phyloP scores from a whole-genome alignment of 495 filamentous ascomycete species.

The Lindgomyces ingoldianus region DNA sequence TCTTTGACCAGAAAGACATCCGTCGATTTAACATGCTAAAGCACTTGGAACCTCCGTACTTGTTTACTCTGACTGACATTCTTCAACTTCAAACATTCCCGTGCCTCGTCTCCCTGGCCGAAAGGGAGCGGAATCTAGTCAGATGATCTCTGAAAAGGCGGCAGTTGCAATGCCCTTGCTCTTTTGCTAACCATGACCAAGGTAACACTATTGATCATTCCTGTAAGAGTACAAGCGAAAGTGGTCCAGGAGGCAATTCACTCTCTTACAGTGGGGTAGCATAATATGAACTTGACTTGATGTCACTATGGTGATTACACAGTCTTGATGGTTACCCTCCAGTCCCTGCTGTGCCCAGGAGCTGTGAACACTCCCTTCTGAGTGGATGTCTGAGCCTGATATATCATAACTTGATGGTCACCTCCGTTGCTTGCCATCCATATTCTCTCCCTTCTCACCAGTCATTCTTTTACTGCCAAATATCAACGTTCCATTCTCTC shows the following conservation, averaged over 20 bases:
- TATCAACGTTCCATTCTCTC: constrained; percentile 48
- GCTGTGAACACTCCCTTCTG: constrained; percentile 23
- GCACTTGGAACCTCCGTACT: constrained; percentile 27
- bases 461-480: constrained; percentile 57
- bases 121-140: constrained; percentile 25
- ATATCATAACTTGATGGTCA: constrained; percentile 39
- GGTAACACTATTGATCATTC: constrained; percentile 31
- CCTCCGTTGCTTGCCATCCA: constrained; percentile 54
- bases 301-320: constrained; percentile 26
- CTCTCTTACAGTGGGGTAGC: constrained; percentile 28
- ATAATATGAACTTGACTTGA: constrained; percentile 28
- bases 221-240: constrained; percentile 27
- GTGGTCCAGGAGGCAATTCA: constrained; percentile 13
- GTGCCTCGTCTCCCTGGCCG: constrained; percentile 29
- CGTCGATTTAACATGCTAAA: constrained; percentile 25
- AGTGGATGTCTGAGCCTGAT: constrained; percentile 27
- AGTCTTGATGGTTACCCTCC: constrained; percentile 19
- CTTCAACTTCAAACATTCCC: constrained; percentile 33
- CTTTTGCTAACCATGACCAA: constrained; percentile 24
- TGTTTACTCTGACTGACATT: constrained; percentile 38
- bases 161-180: constrained; percentile 33
- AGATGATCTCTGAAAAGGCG: constrained; percentile 17
- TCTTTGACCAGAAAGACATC: constrained; percentile 33
- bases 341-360: not conserved
- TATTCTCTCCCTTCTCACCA: constrained; percentile 62